Conservation (phyloP, 75 land plant species). For the Picea glauca region DNA sequence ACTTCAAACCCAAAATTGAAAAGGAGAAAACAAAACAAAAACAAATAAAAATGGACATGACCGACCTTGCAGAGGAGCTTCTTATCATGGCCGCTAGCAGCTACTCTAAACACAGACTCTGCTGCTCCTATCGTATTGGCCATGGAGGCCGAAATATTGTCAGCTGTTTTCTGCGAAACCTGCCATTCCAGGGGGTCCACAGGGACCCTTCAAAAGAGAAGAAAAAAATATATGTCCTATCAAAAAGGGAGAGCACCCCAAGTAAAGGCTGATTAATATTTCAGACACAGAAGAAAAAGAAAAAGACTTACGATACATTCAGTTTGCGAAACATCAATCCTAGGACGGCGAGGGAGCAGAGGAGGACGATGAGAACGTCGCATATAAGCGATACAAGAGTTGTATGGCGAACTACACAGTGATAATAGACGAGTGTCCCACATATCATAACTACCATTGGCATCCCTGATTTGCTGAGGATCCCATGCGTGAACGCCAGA, state of each 20-base stretch:
- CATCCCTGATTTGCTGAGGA: slow-evolving; percentile 26
- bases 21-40: too few species aligned
- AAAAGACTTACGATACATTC: slow-evolving; percentile 59
- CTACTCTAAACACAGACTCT: slow-evolving; percentile 90
- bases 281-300: background rate
- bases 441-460: slow-evolving; percentile 51
- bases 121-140: slow-evolving; percentile 93
- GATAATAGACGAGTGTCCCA: slow-evolving; percentile 79
- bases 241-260: too few species aligned
- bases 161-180: slow-evolving; percentile 81
- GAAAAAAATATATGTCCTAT: background rate
- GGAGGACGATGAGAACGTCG: slow-evolving; percentile 82
- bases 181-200: slow-evolving; percentile 98
- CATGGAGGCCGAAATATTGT: slow-evolving; percentile 62
- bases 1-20: too few species aligned
- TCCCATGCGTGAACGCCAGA: background rate
- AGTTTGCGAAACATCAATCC: slow-evolving; percentile 87
- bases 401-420: slow-evolving; percentile 62
- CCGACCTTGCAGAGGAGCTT: slow-evolving; percentile 80
- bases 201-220: slow-evolving; percentile 48
- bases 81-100: slow-evolving; percentile 90
- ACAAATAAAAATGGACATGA: background rate
- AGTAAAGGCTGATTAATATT: too few species aligned
- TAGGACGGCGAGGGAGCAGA: slow-evolving; percentile 87
- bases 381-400: slow-evolving; percentile 62